phyloP scores from a whole-genome alignment of 208 protist genomes.

The Crithidia acanthocephali region DNA sequence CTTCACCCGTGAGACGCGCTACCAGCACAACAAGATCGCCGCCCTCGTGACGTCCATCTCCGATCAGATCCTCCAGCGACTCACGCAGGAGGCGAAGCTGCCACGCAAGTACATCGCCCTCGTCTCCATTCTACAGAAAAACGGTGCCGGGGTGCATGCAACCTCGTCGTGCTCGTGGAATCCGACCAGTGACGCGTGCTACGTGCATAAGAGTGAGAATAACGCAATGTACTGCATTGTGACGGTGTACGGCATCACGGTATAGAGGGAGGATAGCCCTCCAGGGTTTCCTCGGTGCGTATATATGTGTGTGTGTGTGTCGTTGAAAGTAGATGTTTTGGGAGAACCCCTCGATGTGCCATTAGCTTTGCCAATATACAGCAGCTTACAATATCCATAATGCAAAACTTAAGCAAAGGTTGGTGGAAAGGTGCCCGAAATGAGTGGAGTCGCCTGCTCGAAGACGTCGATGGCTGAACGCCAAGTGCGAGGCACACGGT shows the following conservation, averaged over 20 bases:
- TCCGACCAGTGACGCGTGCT: slow-evolving; percentile 83
- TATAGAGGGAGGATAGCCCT: slow-evolving; percentile 33
- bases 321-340: too few species aligned
- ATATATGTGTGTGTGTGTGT: too few species aligned
- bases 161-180: slow-evolving; percentile 92
- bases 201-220: slow-evolving; percentile 82
- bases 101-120: slow-evolving; percentile 93
- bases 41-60: slow-evolving; percentile 65
- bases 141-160: slow-evolving; percentile 85
- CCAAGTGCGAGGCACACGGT: too few species aligned
- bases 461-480: too few species aligned
- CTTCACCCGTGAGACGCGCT: slow-evolving; percentile 70
- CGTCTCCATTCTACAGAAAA: slow-evolving; percentile 89
- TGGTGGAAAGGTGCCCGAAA: too few species aligned
- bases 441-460: too few species aligned
- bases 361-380: background rate
- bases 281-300: too few species aligned
- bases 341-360: background rate
- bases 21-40: slow-evolving; percentile 74
- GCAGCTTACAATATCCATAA: background rate
- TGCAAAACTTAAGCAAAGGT: too few species aligned
- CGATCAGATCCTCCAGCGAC: slow-evolving; percentile 76
- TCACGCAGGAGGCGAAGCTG: slow-evolving; percentile 84
- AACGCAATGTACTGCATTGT: slow-evolving; percentile 86
- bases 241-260: slow-evolving; percentile 83